Conservation (phyloP, 768 basidiomycete genomes). For the Rhizopogon vulgaris region DNA sequence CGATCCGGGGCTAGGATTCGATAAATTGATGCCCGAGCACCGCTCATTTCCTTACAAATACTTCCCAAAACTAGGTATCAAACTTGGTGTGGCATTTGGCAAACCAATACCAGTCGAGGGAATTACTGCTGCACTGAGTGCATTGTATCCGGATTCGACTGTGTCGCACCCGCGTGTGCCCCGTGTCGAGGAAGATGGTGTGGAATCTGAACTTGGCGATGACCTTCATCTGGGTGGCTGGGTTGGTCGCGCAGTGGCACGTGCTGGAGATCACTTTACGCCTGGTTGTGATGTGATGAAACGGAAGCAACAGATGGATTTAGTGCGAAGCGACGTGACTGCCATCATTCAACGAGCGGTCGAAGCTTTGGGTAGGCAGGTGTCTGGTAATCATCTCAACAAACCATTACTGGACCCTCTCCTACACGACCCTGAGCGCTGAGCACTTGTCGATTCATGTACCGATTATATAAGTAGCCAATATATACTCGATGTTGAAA, state of each 20-base stretch:
- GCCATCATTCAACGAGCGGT: slow-evolving; percentile 47
- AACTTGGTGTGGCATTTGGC: slow-evolving; percentile 76
- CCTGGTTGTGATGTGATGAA: slow-evolving; percentile 3
- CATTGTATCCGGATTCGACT: neutral
- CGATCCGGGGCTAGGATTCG: slow-evolving; percentile 50
- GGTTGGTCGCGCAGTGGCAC: slow-evolving; percentile 6
- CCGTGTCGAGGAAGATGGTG: slow-evolving; percentile 12
- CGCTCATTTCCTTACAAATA: slow-evolving; percentile 70
- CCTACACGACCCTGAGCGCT: neutral
- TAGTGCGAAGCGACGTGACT: slow-evolving; percentile 49
- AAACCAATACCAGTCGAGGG: slow-evolving; percentile 51
- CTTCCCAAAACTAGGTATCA: slow-evolving; percentile 54
- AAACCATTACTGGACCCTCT: neutral
- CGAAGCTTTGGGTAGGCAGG: slow-evolving; percentile 44
- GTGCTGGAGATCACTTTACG: slow-evolving; percentile 4
- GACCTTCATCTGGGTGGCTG: slow-evolving; percentile 6
- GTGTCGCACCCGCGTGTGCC: slow-evolving; percentile 3
- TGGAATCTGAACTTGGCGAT: neutral
- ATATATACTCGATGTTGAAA: neutral
- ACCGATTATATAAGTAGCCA: neutral
- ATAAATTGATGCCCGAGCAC: slow-evolving; percentile 86
- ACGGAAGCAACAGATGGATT: slow-evolving; percentile 23
- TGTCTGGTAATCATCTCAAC: slow-evolving; percentile 36
- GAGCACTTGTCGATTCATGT: neutral
- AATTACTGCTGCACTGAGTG: slow-evolving; percentile 22